Evolutionary conservation across 2,329 filamentous ascomycete genomes (phyloP).

Genomic region (Pyrenophora graminea): DNA sequence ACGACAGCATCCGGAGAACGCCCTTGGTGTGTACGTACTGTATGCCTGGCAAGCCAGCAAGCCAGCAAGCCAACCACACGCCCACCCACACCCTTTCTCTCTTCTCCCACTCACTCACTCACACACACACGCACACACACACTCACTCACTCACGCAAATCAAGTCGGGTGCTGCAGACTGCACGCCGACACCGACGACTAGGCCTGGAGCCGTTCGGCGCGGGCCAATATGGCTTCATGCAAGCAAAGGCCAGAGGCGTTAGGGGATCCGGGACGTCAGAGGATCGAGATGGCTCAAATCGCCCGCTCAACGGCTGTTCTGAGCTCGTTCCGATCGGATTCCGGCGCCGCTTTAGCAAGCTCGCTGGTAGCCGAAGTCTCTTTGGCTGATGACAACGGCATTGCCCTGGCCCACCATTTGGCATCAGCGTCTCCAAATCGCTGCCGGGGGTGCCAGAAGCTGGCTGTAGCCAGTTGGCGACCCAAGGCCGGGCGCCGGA

Average conservation of each 20-base stretch:
- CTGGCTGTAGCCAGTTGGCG: conserved; percentile 7
- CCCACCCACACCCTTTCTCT: no score
- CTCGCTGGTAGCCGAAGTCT: conserved; percentile 12
- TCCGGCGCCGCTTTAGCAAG: conserved; percentile 31
- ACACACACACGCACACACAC: no score
- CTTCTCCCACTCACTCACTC: no score
- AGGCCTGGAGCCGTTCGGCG: conserved; percentile 30
- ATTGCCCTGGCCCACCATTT: conserved; percentile 6
- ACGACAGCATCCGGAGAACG: conserved; percentile 27
- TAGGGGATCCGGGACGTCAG: conserved; percentile 31
- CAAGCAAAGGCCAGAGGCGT: conserved; percentile 38
- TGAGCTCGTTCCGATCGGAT: conserved; percentile 34
- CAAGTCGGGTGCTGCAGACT: conserved; percentile 33
- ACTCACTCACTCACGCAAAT: conserved; percentile 22
- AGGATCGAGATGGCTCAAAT: conserved; percentile 29
- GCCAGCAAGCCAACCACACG: no score
- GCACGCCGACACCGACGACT: conserved; percentile 27
- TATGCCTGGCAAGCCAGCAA: no score
- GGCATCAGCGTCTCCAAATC: conserved; percentile 4
- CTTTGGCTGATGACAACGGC: conserved; percentile 9
- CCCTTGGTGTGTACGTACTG: conserved; percentile 18
- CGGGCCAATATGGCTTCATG: conserved; percentile 38
- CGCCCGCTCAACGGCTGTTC: conserved; percentile 36
- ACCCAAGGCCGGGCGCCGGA: conserved; percentile 23
- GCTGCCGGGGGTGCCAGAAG: neutral